Base-by-base conservation (phyloP, 2,329 filamentous ascomycete species). In the Venturia carpophila region DNA sequence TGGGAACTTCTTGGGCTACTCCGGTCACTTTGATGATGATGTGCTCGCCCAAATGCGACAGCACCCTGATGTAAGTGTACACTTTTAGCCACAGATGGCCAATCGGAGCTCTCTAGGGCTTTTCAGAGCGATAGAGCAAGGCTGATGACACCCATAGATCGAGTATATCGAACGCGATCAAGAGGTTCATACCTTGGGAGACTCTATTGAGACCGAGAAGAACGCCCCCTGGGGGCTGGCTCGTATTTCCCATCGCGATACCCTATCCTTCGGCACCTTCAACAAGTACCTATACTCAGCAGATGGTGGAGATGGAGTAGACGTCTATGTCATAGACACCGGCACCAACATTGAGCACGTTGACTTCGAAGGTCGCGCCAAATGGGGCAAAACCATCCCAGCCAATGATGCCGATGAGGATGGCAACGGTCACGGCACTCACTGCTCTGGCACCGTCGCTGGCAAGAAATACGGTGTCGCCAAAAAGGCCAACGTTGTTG, bases 381-480 rank as follows among this genome's bases (percentile, higher is more conserved):
- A 85, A 73, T 99, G 94, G 94, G 94, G 94, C 76, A 94, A 96
- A 86, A 99, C 94, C 70, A 92, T 99, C 72, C 95, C 95, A 68
- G 70, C 77, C 60, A 87, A 87, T 68, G 92, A 99, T 75, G 87
- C 84, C 62, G 94, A 99, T 75, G 83, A 85, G 71, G 94, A 99
- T 80, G 94, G 94, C 77, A 99, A 99, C 73, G 94, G 94, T 68
- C 94, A 99, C 83, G 94, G 94, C 73, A 99, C 94, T 73, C 94
- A 99, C 84, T 99, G 94, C 87, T 97, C 94, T 69, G 94, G 94
- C 72, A 99, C 95, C 68, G 88, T 99, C 73, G 94, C 90, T 70
- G 94, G 95, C 76, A 95, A 94, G 87, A 97, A 96, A 83, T 99
- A 96, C 76, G 94, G 94, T 85, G 94, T 99, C 69, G 93, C 94